Base-by-base conservation (phyloP, 2,329 filamentous ascomycete species). In the Rhynchosporium graminicola region DNA sequence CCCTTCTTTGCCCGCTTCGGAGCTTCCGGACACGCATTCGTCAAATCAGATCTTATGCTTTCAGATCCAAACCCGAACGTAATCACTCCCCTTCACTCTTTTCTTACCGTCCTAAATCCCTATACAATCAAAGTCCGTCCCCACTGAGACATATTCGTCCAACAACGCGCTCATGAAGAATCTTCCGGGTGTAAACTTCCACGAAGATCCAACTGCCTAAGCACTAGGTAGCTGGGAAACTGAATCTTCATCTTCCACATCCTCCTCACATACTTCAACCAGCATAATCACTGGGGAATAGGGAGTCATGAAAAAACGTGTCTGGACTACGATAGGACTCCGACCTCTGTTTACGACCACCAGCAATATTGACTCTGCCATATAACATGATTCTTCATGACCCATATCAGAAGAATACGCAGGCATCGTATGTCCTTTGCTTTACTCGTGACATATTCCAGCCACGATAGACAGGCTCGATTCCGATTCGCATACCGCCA, bases 1-100 rank as follows among this genome's bases (percentile, higher is more conserved):
- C 69, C 69, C 4, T 47, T 65, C 48, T 68, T 52, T 10, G 73
- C 71, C 29, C 61, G 51, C 13, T 42, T 50, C 61, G 72, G 70
- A 38, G 63, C 28, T 8, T 12, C 20, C 13, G 71, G 68, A 45
- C 61, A 59, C 15, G 62, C 60, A 61, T 72, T 72, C 29, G 63
- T 61, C 15, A 72, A 28, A 61, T 70, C 67, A n/a, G 59, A 59
- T 38, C 67, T 70, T 58, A 71, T 40, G n/a, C 48, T 57, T 20
- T 68, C 68, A 61, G 68, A 70, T 47, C 63, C 68, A 56, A 63
- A 31, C 12, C 59, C 46, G n/a, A 61, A 36, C 4, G 7, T 20
- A 20, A 20, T 20, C 20, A 20, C 20, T 20, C 20, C 20, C 20
- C 20, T 20, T 20, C 20, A 20, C 20, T 20, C 20, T 20, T 20